These are phyloP conservation scores for Tripterygium wilfordii DNA, from an alignment of 177 flowering plant species.

Conservation along the genomic window DNA sequence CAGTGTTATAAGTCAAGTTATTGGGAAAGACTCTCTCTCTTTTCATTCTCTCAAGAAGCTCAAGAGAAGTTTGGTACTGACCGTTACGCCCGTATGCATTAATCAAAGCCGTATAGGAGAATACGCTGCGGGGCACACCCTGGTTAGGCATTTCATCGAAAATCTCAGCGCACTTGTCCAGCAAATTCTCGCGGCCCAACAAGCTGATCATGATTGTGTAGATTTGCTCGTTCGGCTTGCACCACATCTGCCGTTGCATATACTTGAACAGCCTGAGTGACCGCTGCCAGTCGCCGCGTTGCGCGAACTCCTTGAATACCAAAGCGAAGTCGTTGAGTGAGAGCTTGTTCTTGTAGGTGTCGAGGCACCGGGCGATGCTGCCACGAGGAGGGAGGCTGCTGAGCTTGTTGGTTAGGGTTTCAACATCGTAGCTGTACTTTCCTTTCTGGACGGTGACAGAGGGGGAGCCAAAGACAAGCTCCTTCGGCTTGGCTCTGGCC, in stretches of 20 bases:
- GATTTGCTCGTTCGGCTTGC: constrained; percentile 90
- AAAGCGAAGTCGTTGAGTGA: constrained; percentile 74
- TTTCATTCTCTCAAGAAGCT: constrained; percentile 74
- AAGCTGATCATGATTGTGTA: constrained; percentile 77
- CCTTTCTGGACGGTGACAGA: constrained; percentile 81
- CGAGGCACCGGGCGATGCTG: constrained; percentile 92
- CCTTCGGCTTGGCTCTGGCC: constrained; percentile 48
- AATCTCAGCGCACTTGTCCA: constrained; percentile 69
- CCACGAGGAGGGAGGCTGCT: constrained; percentile 92
- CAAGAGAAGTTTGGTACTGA: constrained; percentile 50
- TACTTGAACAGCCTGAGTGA: constrained; percentile 86
- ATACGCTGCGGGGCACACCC: constrained; percentile 52
- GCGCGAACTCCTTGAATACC: constrained; percentile 88
- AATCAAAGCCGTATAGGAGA: constrained; percentile 74
- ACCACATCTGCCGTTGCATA: constrained; percentile 96
- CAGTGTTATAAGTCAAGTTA: constrained; percentile 81
- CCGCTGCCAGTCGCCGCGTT: constrained; percentile 91
- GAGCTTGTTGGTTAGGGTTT: constrained; percentile 83
- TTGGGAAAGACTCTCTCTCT: constrained; percentile 58
- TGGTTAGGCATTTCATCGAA: constrained; percentile 86
- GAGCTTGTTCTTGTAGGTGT: constrained; percentile 71
- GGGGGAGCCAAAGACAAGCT: constrained; percentile 67
- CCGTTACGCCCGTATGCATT: constrained; percentile 90
- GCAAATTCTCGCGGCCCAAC: constrained; percentile 77
- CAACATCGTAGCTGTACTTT: constrained; percentile 91